These are phyloP conservation scores for Podaxis mareebaensis DNA, from an alignment of 768 basidiomycete species.

Conservation along the genomic window DNA sequence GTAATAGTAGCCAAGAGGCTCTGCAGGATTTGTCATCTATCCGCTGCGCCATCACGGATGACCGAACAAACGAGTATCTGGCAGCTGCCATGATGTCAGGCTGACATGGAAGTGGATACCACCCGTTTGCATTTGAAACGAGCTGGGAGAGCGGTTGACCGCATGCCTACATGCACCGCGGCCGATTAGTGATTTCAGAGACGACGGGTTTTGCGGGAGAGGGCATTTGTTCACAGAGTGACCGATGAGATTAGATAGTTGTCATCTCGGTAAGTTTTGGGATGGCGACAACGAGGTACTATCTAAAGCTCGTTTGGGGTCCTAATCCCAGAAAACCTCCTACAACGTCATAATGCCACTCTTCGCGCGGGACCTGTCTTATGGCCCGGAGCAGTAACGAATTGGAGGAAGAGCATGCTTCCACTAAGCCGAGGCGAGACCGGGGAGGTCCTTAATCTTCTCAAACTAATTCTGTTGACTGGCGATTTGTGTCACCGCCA, in stretches of 20 bases:
- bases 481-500: slow-evolving; percentile 4
- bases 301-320: not conserved
- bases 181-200: not conserved
- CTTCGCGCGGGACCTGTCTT: not conserved
- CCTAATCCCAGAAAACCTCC: not conserved
- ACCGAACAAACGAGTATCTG: not conserved
- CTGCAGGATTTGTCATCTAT: not conserved
- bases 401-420: not conserved
- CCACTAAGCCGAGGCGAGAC: not conserved
- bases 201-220: not conserved
- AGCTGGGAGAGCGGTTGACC: not conserved
- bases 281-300: no score
- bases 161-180: not conserved
- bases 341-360: not conserved
- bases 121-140: not conserved
- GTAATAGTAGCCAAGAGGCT: not conserved
- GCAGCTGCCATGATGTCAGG: slow-evolving; percentile 13
- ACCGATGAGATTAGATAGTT: not conserved
- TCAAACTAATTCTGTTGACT: not conserved
- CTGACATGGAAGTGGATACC: not conserved
- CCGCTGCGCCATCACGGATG: not conserved
- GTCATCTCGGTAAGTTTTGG: no score
- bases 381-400: not conserved
- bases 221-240: not conserved
- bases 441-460: not conserved